Conservation (phyloP, 208 protist species). For the Trypanosoma scelopori region DNA sequence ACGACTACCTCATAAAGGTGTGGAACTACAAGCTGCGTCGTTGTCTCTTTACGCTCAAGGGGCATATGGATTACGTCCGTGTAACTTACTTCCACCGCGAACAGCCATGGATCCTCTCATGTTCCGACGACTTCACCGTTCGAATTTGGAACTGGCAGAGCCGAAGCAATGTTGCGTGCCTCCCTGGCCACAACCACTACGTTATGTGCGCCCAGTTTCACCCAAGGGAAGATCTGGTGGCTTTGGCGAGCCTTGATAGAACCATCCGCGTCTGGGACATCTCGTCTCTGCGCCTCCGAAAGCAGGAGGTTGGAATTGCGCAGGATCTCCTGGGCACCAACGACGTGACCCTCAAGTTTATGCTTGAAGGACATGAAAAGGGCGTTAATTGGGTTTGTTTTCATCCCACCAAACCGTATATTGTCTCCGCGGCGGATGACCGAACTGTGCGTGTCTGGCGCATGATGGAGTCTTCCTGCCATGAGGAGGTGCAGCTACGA, state of each 20-base stretch:
- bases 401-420: constrained; percentile 94
- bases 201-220: constrained; percentile 99
- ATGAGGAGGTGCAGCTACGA: constrained; percentile 93
- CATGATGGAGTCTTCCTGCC: constrained; percentile 87
- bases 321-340: constrained; percentile 94
- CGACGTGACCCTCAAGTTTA: constrained; percentile 94
- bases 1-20: constrained; percentile 99
- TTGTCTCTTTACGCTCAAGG: constrained; percentile 97
- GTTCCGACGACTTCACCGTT: constrained; percentile 99
- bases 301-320: constrained; percentile 60
- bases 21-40: constrained; percentile 99
- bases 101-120: constrained; percentile 98
- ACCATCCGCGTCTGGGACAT: constrained; percentile 99
- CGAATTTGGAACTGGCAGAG: constrained; percentile 99
- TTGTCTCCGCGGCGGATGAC: constrained; percentile 98
- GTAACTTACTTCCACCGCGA: constrained; percentile 97
- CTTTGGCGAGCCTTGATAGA: constrained; percentile 98
- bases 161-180: constrained; percentile 91
- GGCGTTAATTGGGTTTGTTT: constrained; percentile 99
- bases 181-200: constrained; percentile 98
- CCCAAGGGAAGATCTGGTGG: constrained; percentile 93
- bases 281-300: constrained; percentile 76
- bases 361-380: constrained; percentile 98
- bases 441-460: constrained; percentile 96
- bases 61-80: constrained; percentile 99